Conservation (phyloP, 805 yeast genomes). For the Candida patagonica region DNA sequence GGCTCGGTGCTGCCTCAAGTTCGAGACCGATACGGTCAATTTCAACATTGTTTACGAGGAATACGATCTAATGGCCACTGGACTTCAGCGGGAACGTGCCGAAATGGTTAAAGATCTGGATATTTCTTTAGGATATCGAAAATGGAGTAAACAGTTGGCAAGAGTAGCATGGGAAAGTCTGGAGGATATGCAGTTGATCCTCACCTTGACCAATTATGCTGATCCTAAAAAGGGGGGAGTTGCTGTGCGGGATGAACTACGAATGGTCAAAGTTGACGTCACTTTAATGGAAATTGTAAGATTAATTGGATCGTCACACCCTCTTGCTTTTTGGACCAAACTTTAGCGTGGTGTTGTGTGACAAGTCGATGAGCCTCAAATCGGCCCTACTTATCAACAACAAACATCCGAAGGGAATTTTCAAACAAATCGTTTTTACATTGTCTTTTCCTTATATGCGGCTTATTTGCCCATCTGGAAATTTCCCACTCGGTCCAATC, state of each 20-base stretch:
- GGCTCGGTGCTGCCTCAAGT: conserved; percentile 58
- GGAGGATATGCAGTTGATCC: conserved; percentile 43
- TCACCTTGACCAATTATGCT: conserved; percentile 31
- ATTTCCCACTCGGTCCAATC: too few species aligned
- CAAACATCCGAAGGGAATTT: too few species aligned
- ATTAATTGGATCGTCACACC: conserved; percentile 29
- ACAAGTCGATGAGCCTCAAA: not conserved
- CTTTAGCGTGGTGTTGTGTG: conserved; percentile 13
- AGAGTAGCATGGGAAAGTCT: conserved; percentile 69
- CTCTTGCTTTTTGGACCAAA: conserved; percentile 33
- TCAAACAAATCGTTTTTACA: too few species aligned
- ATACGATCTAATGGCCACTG: conserved; percentile 47
- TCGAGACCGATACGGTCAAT: conserved; percentile 52
- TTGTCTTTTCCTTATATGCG: too few species aligned
- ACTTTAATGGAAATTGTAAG: conserved; percentile 26
- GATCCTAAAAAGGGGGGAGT: conserved; percentile 36
- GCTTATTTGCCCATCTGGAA: too few species aligned
- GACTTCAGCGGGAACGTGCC: conserved; percentile 32
- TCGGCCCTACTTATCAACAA: not conserved
- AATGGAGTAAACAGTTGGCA: conserved; percentile 55
- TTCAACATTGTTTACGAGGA: conserved; percentile 73
- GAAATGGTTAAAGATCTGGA: conserved; percentile 28
- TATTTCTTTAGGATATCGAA: conserved; percentile 32
- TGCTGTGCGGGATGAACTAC: conserved; percentile 26
- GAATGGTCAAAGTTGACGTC: conserved; percentile 27